Base-by-base conservation (phyloP, 148 eudicot species). In the Bassia scoparia region DNA sequence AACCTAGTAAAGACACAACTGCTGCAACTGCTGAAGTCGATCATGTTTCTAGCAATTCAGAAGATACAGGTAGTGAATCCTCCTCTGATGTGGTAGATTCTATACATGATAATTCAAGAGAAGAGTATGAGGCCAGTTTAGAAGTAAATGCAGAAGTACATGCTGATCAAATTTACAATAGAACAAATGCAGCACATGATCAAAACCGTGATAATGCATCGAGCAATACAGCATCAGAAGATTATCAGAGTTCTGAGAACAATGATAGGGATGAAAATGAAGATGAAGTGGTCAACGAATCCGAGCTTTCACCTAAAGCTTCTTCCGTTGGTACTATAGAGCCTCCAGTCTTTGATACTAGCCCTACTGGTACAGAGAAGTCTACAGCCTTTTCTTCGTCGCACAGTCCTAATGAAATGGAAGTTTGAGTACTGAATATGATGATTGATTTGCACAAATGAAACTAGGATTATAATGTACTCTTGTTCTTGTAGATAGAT, bases 321-420 rank as follows among this genome's bases (percentile, higher is more conserved):
- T 82, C 79, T 23, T 48, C 61, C 12, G 80, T 26, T 72, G 73
- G 41, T 76, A 82, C 61, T 5, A 75, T 70, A 60, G 87, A 86
- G 44, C 97, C 96, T 17, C 97, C 96, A 54, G 86, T 91, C 58
- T 94, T 84, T 65, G 98, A 94, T 75, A 71, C 83, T n/a, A 91
- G 96, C 74, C 97, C 98, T 24, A 75, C 81, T 8, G 68, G 77
- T 64, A 43, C 61, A 24, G 82, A 73, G 11, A 81, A 85, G 71
- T 79, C 49, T 71, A 68, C 72, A n/a, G 74, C 83, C 60, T 77
- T 77, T 30, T 67, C 82, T 34, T 72, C 81, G 18, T 24, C 67
- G 34, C 53, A 73, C 24, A 62, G 66, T 52, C 70, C 7, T 5
- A 6, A 21, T 66, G 33, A 62, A 75, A 31, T 48, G 48, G 29